phyloP scores from a whole-genome alignment of 2,329 filamentous ascomycete species.

The Fonsecaea erecta region DNA sequence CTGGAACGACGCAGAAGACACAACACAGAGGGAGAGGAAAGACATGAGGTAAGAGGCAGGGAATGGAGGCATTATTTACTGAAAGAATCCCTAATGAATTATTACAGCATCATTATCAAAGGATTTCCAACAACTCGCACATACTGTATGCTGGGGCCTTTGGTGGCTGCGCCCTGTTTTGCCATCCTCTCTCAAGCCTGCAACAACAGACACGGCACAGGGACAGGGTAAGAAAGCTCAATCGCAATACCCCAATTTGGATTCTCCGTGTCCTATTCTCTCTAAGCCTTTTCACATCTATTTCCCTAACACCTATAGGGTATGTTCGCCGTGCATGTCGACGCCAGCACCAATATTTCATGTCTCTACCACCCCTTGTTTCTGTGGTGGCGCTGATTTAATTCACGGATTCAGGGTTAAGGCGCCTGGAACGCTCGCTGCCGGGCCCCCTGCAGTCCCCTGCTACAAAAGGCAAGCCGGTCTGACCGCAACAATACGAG shows the following conservation, averaged over 20 bases:
- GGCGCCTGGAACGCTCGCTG: not conserved
- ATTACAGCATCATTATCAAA: not conserved
- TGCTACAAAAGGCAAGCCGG: slow-evolving; percentile 1
- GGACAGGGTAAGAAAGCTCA: not conserved
- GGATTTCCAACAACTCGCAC: not conserved
- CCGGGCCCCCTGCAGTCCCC: not conserved
- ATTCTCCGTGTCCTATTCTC: not conserved
- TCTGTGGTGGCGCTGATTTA: not conserved
- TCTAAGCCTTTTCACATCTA: not conserved
- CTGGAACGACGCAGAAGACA: not conserved
- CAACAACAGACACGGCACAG: not conserved
- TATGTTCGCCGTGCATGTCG: not conserved
- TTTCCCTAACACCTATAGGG: not conserved
- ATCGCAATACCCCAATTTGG: not conserved
- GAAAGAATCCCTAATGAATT: not conserved
- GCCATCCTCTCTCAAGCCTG: not conserved
- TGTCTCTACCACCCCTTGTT: not conserved
- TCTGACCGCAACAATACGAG: slow-evolving; percentile 15
- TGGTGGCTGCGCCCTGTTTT: slow-evolving; percentile 7
- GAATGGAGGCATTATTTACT: not conserved
- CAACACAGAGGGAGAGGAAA: not conserved
- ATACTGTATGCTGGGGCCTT: not conserved
- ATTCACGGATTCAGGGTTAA: not conserved
- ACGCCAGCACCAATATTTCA: not conserved
- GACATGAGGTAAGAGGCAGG: not conserved